phyloP scores from a whole-genome alignment of 805 yeast species.

The Pichia heedii region DNA sequence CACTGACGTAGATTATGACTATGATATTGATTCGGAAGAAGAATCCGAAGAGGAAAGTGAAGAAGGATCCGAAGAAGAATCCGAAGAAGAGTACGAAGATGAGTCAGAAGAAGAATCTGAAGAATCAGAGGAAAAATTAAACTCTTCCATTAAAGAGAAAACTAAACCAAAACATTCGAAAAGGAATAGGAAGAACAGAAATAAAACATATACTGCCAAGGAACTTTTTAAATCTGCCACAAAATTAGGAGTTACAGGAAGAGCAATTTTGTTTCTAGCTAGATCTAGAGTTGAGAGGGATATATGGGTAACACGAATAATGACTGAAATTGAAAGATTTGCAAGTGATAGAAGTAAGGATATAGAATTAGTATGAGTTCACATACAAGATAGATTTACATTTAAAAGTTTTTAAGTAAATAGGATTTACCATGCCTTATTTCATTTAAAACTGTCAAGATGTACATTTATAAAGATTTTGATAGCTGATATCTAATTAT shows the following conservation, averaged over 20 bases:
- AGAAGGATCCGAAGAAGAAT: not conserved
- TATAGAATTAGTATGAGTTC: not conserved
- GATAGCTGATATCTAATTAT: no score
- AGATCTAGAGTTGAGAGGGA: slow-evolving; percentile 78
- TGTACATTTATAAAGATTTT: not conserved
- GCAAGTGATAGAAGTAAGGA: slow-evolving; percentile 7
- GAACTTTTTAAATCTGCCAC: slow-evolving; percentile 37
- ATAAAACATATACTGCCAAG: slow-evolving; percentile 2
- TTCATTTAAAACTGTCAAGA: no score
- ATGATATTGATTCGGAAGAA: not conserved
- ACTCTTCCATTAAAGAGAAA: no score
- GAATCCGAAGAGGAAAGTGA: not conserved
- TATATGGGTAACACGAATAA: slow-evolving; percentile 55
- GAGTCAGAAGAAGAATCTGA: not conserved
- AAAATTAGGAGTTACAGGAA: slow-evolving; percentile 59
- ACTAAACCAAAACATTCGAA: not conserved
- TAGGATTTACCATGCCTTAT: no score
- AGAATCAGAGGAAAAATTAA: not conserved
- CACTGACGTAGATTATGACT: not conserved
- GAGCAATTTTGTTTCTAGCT: slow-evolving; percentile 66
- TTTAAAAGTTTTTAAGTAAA: no score
- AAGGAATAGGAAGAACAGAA: not conserved
- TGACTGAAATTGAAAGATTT: slow-evolving; percentile 36
- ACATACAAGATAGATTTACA: not conserved
- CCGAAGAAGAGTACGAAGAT: not conserved